A percentile compares a stretch with the other conserved stretches of the same genome.
These are phyloP conservation scores for Agaricus sinodeliciosus DNA, from an alignment of 768 basidiomycete genomes.

Conservation along the genomic window DNA sequence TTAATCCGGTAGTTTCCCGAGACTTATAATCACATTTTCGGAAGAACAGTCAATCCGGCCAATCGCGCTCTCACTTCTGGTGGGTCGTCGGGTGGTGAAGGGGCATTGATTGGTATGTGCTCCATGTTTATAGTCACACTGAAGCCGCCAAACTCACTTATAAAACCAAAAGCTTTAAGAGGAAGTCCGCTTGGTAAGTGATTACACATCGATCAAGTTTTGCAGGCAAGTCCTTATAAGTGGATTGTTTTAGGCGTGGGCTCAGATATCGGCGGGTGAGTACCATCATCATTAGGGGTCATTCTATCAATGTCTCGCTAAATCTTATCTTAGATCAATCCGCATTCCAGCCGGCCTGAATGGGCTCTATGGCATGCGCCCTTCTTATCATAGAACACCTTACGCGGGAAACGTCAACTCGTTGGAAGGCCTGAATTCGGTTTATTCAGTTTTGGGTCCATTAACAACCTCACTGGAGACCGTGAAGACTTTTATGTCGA, in stretches of 20 bases:
- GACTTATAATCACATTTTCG: slow-evolving; percentile 73
- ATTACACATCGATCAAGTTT: not conserved
- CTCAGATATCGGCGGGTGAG: slow-evolving; percentile 75
- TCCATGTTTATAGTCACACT: not conserved
- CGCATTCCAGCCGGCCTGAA: slow-evolving; percentile 65
- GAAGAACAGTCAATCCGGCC: slow-evolving; percentile 69
- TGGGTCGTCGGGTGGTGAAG: slow-evolving; percentile 85
- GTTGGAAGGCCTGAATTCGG: slow-evolving; percentile 63
- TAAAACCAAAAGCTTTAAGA: slow-evolving; percentile 26
- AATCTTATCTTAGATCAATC: slow-evolving; percentile 43
- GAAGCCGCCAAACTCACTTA: not conserved
- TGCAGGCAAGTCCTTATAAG: slow-evolving; percentile 36
- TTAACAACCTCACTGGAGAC: slow-evolving; percentile 50
- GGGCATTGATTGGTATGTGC: slow-evolving; percentile 56
- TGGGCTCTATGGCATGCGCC: slow-evolving; percentile 66
- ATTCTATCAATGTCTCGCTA: not conserved
- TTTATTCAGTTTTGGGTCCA: slow-evolving; percentile 72
- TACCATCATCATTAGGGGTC: not conserved
- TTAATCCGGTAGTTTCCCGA: slow-evolving; percentile 54
- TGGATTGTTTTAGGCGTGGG: slow-evolving; percentile 68
- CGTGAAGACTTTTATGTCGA: slow-evolving; percentile 61
- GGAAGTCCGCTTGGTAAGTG: slow-evolving; percentile 36
- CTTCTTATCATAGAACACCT: slow-evolving; percentile 64
- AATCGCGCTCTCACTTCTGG: slow-evolving; percentile 68
- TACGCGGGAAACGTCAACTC: slow-evolving; percentile 62